Evolutionary conservation across 2,329 filamentous ascomycete species (phyloP), one percentile per base, ranked within the genome.

Genomic region (Penicillium sp.): DNA sequence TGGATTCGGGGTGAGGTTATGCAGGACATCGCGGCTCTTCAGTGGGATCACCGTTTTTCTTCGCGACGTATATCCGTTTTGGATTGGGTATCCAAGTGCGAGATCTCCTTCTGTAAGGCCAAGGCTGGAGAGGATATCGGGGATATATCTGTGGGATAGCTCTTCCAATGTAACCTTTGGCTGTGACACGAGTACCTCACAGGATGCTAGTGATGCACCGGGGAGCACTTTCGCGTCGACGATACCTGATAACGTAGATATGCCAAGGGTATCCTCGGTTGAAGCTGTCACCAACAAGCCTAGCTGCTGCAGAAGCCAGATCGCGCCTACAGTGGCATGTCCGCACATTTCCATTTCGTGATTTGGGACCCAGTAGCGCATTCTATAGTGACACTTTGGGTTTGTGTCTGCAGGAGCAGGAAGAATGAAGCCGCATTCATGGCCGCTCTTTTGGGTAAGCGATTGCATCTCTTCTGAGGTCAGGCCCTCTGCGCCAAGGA

Each of bases 331-430:
- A 2, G 53, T 62, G 19, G 52, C 56, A 47, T 55, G 58, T 16
- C 58, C 58, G 48, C 58, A 57, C 55, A 60, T 60, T 37, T 57
- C 55, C 55, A 60, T 60, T 42, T 57, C 58, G 35, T 60, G 55
- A 21, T 55, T 55, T 11, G 54, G 57, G 22, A 59, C 57, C 43
- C 51, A 57, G 37, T 57, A 57, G 29, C 55, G 43, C 51, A 60
- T 55, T 22, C 21, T 26, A 21, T 55, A 49, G 33, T 56, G 24
- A 22, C 33, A 49, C 13, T n/a, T 35, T 9, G 26, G 31, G 9
- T n/a, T 21, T 13, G 24, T 29, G 14, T 22, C 16, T 29, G 24
- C 22, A 39, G 21, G 21, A 7, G 24, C 39, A 7, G 51, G 39
- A 10, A 54, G 26, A 3, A 57, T 44, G 44, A 57, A 57, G 7